These are phyloP conservation scores for Apophysomyces sp. DNA, from an alignment of 371 early-diverging fungal genomes.

Conservation along the genomic window DNA sequence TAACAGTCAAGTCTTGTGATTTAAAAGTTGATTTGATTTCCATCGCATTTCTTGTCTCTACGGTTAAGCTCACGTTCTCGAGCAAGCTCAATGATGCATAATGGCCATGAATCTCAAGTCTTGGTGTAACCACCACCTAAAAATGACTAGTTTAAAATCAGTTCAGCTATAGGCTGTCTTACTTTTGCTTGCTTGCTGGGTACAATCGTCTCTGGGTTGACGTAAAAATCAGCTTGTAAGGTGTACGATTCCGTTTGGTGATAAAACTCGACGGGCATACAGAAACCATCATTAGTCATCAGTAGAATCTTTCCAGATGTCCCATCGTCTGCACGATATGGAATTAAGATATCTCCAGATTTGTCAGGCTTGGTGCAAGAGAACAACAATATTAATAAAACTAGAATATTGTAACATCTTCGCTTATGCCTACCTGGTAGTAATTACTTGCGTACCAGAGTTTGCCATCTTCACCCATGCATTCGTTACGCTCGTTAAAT, in stretches of 20 bases:
- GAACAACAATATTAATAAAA: not conserved
- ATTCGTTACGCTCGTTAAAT: slow-evolving; percentile 39
- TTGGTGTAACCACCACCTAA: slow-evolving; percentile 40
- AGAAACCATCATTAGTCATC: slow-evolving; percentile 37
- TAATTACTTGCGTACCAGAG: slow-evolving; percentile 43
- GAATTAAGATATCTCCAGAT: slow-evolving; percentile 41
- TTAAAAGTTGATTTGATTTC: slow-evolving; percentile 27
- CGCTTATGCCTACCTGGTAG: slow-evolving; percentile 55
- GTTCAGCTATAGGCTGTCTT: not conserved
- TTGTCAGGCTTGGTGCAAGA: slow-evolving; percentile 35
- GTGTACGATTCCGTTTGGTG: slow-evolving; percentile 35
- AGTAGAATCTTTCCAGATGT: slow-evolving; percentile 16
- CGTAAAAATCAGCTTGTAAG: slow-evolving; percentile 34
- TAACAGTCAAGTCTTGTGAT: slow-evolving; percentile 20
- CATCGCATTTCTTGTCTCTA: slow-evolving; percentile 21
- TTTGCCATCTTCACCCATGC: slow-evolving; percentile 21
- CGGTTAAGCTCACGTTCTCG: slow-evolving; percentile 35
- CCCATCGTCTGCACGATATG: slow-evolving; percentile 25
- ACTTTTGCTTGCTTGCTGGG: slow-evolving; percentile 42
- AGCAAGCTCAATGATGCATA: slow-evolving; percentile 35
- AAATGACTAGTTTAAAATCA: not conserved
- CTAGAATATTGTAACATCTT: no score
- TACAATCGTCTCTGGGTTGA: slow-evolving; percentile 48
- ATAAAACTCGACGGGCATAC: slow-evolving; percentile 31
- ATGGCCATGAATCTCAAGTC: slow-evolving; percentile 20